A percentile compares a stretch with the other conserved stretches of the same genome.
These are phyloP conservation scores for Amaranthus cruentus DNA, from an alignment of 148 eudicot species.

Conservation along the genomic window DNA sequence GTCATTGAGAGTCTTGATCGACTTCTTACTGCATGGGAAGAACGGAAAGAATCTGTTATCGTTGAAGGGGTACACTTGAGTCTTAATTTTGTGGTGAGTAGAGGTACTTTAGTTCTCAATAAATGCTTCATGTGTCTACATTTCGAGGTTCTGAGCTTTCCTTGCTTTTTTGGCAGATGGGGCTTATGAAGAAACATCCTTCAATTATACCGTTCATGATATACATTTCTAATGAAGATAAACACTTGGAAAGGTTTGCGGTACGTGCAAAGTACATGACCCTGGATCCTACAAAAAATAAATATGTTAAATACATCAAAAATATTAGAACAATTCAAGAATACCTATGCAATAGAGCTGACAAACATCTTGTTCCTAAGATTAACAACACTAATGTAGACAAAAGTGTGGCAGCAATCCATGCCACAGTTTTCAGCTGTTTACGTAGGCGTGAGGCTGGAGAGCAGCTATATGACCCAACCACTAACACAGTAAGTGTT, in stretches of 20 bases:
- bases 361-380: conserved; percentile 94
- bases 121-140: not conserved
- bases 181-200: conserved; percentile 97
- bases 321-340: conserved; percentile 92
- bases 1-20: conserved; percentile 97
- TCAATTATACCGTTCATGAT: conserved; percentile 96
- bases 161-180: conserved; percentile 58
- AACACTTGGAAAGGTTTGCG: conserved; percentile 94
- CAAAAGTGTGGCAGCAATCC: conserved; percentile 90
- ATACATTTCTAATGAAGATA: conserved; percentile 86
- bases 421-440: conserved; percentile 87
- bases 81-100: conserved; percentile 89
- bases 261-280: conserved; percentile 98
- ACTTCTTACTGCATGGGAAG: conserved; percentile 89
- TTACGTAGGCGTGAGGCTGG: conserved; percentile 78
- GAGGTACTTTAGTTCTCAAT: not conserved
- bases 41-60: conserved; percentile 86
- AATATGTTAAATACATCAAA: conserved; percentile 82
- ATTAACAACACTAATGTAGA: conserved; percentile 94
- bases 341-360: conserved; percentile 85
- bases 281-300: conserved; percentile 84
- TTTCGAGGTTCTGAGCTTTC: conserved; percentile 5
- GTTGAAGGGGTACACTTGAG: conserved; percentile 98
- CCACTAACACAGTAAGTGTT: conserved; percentile 61
- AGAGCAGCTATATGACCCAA: conserved; percentile 68